A percentile compares a stretch with the other conserved stretches of the same genome.
Conservation (phyloP, 768 basidiomycete species). For the Rickenella mellea region DNA sequence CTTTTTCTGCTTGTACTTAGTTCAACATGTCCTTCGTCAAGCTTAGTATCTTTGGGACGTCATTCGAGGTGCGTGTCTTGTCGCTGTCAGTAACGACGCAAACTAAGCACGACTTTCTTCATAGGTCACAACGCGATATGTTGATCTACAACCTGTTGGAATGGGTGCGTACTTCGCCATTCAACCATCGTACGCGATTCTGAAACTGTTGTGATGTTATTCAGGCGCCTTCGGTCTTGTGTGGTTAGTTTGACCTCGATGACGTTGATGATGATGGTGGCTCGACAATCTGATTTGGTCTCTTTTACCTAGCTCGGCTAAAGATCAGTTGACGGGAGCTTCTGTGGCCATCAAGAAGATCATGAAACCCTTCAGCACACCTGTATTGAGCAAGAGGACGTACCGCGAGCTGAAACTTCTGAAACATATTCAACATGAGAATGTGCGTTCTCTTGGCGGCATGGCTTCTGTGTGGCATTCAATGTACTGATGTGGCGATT, state of each 20-base stretch:
- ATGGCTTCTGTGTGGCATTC: not conserved
- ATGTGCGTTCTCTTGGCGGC: conserved; percentile 42
- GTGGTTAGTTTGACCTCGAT: conserved; percentile 42
- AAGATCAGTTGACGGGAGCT: conserved; percentile 88
- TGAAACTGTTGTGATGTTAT: conserved; percentile 12
- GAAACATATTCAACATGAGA: conserved; percentile 98
- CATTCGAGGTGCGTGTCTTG: conserved; percentile 65
- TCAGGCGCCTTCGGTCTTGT: conserved; percentile 95
- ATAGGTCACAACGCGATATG: conserved; percentile 96
- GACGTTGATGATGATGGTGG: conserved; percentile 13
- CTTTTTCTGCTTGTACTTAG: too few relatives aligned
- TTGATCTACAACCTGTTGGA: conserved; percentile 97
- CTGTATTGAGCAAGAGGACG: conserved; percentile 95
- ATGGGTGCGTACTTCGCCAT: conserved; percentile 63
- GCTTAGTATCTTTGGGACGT: conserved; percentile 97
- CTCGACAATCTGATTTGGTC: conserved; percentile 1
- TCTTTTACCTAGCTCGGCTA: conserved; percentile 58
- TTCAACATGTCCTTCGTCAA: conserved; percentile 99
- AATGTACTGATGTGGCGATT: conserved; percentile 5
- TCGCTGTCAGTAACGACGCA: conserved; percentile 2
- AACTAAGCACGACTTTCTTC: conserved; percentile 13
- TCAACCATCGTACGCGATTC: conserved; percentile 5
- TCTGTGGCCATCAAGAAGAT: conserved; percentile 99
- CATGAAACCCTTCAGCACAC: conserved; percentile 99
- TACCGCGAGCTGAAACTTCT: conserved; percentile 96